phyloP scores from a whole-genome alignment of 1,284 basidiomycete species.

The Neonothopanus nambi region DNA sequence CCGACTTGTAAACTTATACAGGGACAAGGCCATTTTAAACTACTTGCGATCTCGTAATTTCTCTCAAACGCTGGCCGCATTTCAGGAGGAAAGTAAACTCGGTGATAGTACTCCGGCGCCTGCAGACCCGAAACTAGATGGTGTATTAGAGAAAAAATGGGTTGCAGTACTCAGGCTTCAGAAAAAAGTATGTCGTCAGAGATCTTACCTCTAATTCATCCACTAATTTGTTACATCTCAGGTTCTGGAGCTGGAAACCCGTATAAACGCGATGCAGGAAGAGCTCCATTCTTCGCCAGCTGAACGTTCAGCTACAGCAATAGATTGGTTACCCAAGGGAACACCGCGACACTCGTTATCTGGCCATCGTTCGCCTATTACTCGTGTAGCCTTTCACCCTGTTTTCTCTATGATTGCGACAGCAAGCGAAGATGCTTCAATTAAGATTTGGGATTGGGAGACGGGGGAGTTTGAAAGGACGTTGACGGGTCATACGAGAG shows the following conservation, averaged over 20 bases:
- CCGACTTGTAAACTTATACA: background rate
- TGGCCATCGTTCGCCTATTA: slow-evolving; percentile 80
- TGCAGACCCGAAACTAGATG: background rate
- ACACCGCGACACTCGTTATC: slow-evolving; percentile 79
- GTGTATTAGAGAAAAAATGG: slow-evolving; percentile 1
- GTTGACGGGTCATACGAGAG: slow-evolving; percentile 89
- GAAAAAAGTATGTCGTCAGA: background rate
- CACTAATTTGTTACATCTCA: slow-evolving; percentile 26
- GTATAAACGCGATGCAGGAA: slow-evolving; percentile 78
- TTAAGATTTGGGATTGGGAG: slow-evolving; percentile 97
- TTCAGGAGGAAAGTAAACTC: background rate
- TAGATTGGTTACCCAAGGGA: slow-evolving; percentile 83
- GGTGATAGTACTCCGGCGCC: background rate
- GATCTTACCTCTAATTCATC: background rate
- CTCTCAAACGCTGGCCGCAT: background rate
- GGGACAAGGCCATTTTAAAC: background rate
- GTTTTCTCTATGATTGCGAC: slow-evolving; percentile 82
- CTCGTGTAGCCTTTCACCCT: slow-evolving; percentile 85
- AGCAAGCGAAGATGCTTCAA: slow-evolving; percentile 84
- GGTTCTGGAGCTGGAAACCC: slow-evolving; percentile 89
- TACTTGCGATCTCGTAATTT: background rate
- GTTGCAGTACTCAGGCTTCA: background rate
- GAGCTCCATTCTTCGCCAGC: slow-evolving; percentile 66
- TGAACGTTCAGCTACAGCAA: slow-evolving; percentile 52
- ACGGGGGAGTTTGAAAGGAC: slow-evolving; percentile 91